Base-by-base conservation (phyloP, 176 grass and related monocot species). In the Rhynchospora tenuis region DNA sequence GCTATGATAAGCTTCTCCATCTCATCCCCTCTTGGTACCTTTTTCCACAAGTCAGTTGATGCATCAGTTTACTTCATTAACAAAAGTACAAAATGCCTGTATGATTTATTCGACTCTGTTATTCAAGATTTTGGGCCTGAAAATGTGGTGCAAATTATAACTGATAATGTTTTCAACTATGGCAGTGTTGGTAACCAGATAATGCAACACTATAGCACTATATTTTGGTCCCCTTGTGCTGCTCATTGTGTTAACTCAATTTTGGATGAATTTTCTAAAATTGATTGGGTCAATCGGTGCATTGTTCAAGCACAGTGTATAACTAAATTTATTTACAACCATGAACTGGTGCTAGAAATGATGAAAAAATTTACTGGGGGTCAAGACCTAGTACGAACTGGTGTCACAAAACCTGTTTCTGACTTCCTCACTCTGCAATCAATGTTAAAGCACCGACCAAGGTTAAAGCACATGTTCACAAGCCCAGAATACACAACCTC, bases 221-320 rank as follows among this genome's bases (percentile, higher is more conserved):
- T 98, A 33, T 94, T 98, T 73, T 94, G 95, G 90, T 93, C 95
- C 29, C 89, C 90, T 55, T 98, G 95, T n/a, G 92, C 95, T 63
- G 94, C 95, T 6, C 87, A 83, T 70, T 98, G 95, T 84, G 22
- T 98, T 27, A 94, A 98, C 81, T 90, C 90, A 31, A 93, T 94
- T 84, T 81, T 98, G 78, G 92, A 98, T 55, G 92, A 94, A 14
- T 98, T 98, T 20, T 93, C 92, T 72, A 98, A 90, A 83, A 89
- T 94, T 46, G 95, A 94, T 80, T 98, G 95, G 95, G 95, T 94
- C 60, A 94, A 86, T 84, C 85, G 85, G 81, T 94, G 92, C 78
- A 93, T 98, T 77, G 85, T 87, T 70, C 95, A 94, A 83, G 92
- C 92, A 42, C 95, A 94, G 63, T 87, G 83, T 74, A 76, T 98